Conservation (phyloP, 345 rosid species). For the Eucalyptus rudis region DNA sequence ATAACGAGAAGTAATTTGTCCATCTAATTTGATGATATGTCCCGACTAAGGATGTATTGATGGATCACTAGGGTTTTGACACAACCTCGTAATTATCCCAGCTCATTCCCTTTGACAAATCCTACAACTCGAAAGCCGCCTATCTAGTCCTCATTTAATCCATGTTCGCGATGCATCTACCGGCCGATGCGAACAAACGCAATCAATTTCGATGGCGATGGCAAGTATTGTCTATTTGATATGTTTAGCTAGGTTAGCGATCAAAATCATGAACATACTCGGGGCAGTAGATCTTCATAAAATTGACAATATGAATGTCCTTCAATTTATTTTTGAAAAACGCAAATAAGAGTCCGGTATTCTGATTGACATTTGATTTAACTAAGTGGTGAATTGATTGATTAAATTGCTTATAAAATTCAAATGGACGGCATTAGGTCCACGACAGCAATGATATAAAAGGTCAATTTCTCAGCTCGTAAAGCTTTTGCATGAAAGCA, state of each 20-base stretch:
- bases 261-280: neutral
- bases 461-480: neutral
- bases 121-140: neutral
- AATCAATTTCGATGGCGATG: neutral
- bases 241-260: neutral
- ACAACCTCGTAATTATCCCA: neutral
- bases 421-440: neutral
- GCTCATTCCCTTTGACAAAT: neutral
- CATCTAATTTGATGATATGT: neutral
- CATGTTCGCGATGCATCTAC: neutral
- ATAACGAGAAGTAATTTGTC: neutral
- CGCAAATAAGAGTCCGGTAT: neutral
- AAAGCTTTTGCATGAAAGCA: neutral
- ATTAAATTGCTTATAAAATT: neutral
- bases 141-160: neutral
- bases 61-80: neutral
- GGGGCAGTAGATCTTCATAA: neutral
- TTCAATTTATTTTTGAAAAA: neutral
- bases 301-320: neutral
- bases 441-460: neutral
- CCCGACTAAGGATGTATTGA: neutral
- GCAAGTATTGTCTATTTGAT: neutral
- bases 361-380: neutral
- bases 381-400: neutral
- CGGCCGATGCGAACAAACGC: neutral